Percentiles rank a stretch among this genome's conserved stretches.
phyloP scores from a whole-genome alignment of 768 basidiomycete species.

The Leccinellum albellum region DNA sequence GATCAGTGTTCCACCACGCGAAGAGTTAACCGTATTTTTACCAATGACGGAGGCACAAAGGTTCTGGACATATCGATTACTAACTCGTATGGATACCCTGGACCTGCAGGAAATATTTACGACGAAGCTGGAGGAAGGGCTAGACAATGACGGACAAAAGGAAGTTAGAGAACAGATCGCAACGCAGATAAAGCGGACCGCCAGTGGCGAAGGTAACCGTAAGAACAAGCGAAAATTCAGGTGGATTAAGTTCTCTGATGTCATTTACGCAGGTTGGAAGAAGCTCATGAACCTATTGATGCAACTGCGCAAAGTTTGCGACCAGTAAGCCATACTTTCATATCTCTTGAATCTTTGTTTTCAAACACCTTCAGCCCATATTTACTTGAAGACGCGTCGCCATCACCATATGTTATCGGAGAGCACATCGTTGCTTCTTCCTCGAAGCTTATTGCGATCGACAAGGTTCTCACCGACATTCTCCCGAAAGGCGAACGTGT shows the following conservation, averaged over 20 bases:
- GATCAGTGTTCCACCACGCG: constrained; percentile 49
- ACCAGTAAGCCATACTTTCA: constrained; percentile 44
- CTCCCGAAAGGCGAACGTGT: constrained; percentile 60
- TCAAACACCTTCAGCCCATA: constrained; percentile 43
- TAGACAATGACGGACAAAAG: constrained; percentile 33
- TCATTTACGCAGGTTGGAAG: constrained; percentile 42
- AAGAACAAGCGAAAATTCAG: constrained; percentile 1
- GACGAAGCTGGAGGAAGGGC: constrained; percentile 24
- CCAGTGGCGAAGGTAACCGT: constrained; percentile 31
- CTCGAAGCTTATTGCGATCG: constrained; percentile 52
- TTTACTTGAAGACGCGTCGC: constrained; percentile 45
- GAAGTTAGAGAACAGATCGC: constrained; percentile 40
- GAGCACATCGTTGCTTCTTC: constrained; percentile 57
- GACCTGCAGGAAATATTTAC: constrained; percentile 49
- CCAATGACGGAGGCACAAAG: constrained; percentile 57
- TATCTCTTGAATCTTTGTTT: not conserved
- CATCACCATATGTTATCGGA: constrained; percentile 46
- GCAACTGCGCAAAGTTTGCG: constrained; percentile 68
- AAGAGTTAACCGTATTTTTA: constrained; percentile 54
- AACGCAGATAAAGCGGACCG: constrained; percentile 35
- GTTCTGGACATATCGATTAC: constrained; percentile 57
- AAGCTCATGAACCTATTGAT: constrained; percentile 66
- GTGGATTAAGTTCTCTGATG: not conserved
- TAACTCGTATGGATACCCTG: constrained; percentile 49
- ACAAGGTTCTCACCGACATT: constrained; percentile 54